Percentiles rank a stretch among this genome's conserved stretches.
Conservation (phyloP, 352 stramenopile genomes). For the Globisporangium radiosum region DNA sequence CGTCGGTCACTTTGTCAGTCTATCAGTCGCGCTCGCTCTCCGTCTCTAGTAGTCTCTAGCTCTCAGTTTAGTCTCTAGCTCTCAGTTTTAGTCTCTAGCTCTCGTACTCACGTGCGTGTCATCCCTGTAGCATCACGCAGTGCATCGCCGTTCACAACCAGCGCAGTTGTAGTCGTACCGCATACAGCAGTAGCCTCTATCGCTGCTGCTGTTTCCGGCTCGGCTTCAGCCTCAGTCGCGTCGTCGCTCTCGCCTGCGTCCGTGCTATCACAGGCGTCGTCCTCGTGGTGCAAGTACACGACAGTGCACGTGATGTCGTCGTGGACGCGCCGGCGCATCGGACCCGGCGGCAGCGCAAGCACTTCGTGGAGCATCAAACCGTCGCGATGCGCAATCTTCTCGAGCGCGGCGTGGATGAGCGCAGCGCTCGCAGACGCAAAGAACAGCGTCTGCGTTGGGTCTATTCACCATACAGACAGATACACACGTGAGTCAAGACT, state of each 20-base stretch:
- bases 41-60: neutral
- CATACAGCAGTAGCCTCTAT: neutral
- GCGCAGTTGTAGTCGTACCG: neutral
- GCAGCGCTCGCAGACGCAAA: conserved; percentile 49
- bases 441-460: conserved; percentile 41
- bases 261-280: conserved; percentile 6
- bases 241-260: conserved; percentile 10
- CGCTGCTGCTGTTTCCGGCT: neutral
- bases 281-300: conserved; percentile 36
- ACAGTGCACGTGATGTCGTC: conserved; percentile 82
- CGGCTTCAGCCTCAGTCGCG: neutral
- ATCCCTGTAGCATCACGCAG: too few relatives aligned
- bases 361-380: conserved; percentile 67
- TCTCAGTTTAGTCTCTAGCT: neutral
- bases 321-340: conserved; percentile 48
- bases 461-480: conserved; percentile 7
- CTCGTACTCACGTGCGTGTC: neutral
- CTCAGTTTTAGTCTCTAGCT: neutral
- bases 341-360: conserved; percentile 41
- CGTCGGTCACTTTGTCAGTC: neutral
- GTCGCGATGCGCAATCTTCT: conserved; percentile 65
- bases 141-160: neutral
- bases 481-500: neutral
- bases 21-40: conserved; percentile 2
- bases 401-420: conserved; percentile 61